These are phyloP conservation scores for Pichia sp. DNA, from an alignment of 1,139 yeast genomes.

Conservation along the genomic window DNA sequence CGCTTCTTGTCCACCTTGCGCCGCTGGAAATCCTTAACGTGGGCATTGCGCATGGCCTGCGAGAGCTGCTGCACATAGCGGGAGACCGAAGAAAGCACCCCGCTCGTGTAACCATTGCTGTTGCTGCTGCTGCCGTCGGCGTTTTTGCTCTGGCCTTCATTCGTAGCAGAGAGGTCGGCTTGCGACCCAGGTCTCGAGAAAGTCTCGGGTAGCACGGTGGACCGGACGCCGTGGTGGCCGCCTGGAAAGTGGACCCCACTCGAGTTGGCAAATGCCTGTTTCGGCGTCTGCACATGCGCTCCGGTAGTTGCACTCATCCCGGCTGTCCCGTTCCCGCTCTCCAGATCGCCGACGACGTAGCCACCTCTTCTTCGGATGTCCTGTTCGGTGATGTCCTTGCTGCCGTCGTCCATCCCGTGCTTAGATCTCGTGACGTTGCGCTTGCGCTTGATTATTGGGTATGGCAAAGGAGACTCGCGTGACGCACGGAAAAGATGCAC, in stretches of 20 bases:
- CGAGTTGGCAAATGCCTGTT: constrained; percentile 1
- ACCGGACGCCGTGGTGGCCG: background rate
- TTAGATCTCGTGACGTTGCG: background rate
- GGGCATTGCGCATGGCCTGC: constrained; percentile 71
- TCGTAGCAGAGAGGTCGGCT: background rate
- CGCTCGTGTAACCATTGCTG: background rate
- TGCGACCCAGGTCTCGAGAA: background rate
- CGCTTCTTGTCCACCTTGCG: constrained; percentile 39
- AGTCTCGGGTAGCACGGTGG: constrained; percentile 2
- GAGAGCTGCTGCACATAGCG: constrained; percentile 39
- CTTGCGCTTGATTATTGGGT: constrained; percentile 38
- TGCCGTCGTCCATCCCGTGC: constrained; percentile 3
- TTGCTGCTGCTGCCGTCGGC: too few species aligned
- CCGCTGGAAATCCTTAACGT: constrained; percentile 84
- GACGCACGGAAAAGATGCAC: constrained; percentile 81
- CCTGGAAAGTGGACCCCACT: background rate
- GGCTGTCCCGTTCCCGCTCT: background rate
- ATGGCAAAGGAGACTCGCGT: constrained; percentile 82
- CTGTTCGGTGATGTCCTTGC: constrained; percentile 15
- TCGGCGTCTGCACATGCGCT: constrained; percentile 2
- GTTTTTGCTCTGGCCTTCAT: background rate
- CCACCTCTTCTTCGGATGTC: constrained; percentile 6
- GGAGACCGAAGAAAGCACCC: constrained; percentile 2
- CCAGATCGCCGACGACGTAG: background rate
- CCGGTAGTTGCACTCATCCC: too few species aligned